A percentile compares a stretch with the other conserved stretches of the same genome.
Evolutionary conservation across 345 rosid species (phyloP).

Genomic region (Clarkia xantiana): DNA sequence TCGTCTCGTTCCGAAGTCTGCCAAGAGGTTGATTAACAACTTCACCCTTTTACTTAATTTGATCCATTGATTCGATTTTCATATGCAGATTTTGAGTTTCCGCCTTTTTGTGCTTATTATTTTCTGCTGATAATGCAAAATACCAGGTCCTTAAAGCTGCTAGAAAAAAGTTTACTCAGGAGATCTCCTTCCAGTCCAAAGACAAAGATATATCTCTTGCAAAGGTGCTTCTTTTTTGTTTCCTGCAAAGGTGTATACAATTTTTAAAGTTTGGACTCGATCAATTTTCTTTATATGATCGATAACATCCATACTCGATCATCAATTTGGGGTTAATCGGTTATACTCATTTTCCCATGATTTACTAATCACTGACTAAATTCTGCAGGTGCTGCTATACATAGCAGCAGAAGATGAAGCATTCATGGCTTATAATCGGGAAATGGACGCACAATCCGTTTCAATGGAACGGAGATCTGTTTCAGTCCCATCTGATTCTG

Average conservation of each 20-base stretch:
- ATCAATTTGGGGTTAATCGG: too few relatives aligned
- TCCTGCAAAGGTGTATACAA: constrained; percentile 49
- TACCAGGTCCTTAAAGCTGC: constrained; percentile 50
- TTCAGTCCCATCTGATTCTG: constrained; percentile 15
- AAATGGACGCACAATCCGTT: constrained; percentile 43
- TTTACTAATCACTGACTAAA: not conserved
- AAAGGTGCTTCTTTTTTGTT: too few relatives aligned
- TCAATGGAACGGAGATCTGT: constrained; percentile 30
- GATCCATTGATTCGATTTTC: constrained; percentile 3
- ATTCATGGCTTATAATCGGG: constrained; percentile 36
- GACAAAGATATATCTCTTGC: constrained; percentile 73
- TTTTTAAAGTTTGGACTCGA: not conserved
- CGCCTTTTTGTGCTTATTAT: too few relatives aligned
- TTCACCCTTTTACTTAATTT: not conserved
- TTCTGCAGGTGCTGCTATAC: constrained; percentile 48
- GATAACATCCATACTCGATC: too few relatives aligned
- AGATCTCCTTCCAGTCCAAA: constrained; percentile 59
- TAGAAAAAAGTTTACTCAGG: constrained; percentile 50
- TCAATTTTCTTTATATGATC: too few relatives aligned
- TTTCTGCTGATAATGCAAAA: constrained; percentile 7
- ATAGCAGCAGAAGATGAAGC: constrained; percentile 94
- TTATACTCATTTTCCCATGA: too few relatives aligned
- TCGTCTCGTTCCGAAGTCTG: constrained; percentile 38
- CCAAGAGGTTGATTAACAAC: constrained; percentile 53
- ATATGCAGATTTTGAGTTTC: too few relatives aligned